Evolutionary conservation across 208 protist genomes (phyloP), one percentile per base, ranked within the genome.

Genomic region (Trichomonas gallinae): DNA sequence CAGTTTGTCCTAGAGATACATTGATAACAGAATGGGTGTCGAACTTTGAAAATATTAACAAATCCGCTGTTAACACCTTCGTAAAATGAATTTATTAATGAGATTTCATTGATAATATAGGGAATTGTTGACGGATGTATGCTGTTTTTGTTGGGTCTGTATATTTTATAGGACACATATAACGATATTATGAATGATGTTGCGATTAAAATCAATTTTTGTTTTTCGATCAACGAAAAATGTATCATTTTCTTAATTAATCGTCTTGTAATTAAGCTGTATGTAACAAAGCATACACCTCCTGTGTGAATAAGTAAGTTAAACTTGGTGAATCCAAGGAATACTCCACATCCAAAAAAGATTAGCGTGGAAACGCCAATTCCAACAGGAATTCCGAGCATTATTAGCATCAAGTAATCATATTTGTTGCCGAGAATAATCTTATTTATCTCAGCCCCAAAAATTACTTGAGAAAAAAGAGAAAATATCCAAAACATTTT

Each of bases 61-160:
- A 93, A 42, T n/a, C 87, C 87, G 15, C 87, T 93, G 31, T 93
- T 93, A 38, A 93, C 87, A 38, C 87, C 87, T 36, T 93, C 17
- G 36, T 93, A 93, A 93, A 93, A 93, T 9, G 87, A 93, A 34
- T 93, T 48, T 2, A 51, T 93, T 34, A 93, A n/a, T 58, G 87
- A 48, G 31, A 93, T 58, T 93, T 93, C 87, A 15, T 85, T 40
- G 11, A 40, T 40, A 23, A 85, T 42, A 85, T 85, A 34, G 0
- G 26, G 26, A 13, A 42, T 10, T 38, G 17, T 40, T 58, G 31
- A 93, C 1, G 36, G 17, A 51, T 51, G 15, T 9, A 34, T 13
- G 15, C 15, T 36, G 38, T 51, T n/a, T 34, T 38, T 58, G 0
- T 48, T 38, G 6, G 40, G 40, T 48, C 42, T 58, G 45, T 42